phyloP scores from a whole-genome alignment of 2,329 filamentous ascomycete genomes.

The Xylaria sp. region DNA sequence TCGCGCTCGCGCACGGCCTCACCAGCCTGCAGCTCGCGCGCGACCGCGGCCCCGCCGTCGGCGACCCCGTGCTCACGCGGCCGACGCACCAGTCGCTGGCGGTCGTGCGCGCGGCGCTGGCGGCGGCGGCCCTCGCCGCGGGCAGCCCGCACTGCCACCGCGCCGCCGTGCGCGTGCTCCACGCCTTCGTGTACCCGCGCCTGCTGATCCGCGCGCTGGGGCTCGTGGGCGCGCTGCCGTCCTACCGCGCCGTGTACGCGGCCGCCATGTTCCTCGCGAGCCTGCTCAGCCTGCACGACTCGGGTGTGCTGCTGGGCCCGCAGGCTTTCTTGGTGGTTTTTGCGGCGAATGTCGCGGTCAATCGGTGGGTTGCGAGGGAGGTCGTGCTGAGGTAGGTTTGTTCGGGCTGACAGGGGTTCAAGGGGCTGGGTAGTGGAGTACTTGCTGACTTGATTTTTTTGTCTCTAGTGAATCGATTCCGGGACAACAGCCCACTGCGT shows the following conservation, averaged over 20 bases:
- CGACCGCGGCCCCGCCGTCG: slow-evolving; percentile 10
- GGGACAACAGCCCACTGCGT: background rate
- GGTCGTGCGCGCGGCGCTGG: background rate
- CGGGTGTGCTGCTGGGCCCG: slow-evolving; percentile 4
- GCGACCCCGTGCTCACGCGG: slow-evolving; percentile 9
- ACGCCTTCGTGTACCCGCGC: slow-evolving; percentile 13
- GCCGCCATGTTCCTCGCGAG: slow-evolving; percentile 12
- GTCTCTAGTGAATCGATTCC: background rate
- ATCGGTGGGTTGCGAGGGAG: slow-evolving; percentile 10
- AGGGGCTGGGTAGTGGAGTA: too few relatives aligned
- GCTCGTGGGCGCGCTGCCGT: background rate
- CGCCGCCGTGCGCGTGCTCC: slow-evolving; percentile 9
- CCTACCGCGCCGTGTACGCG: slow-evolving; percentile 12
- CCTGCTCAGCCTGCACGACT: slow-evolving; percentile 12
- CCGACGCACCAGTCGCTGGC: slow-evolving; percentile 12
- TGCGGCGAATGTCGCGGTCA: slow-evolving; percentile 2
- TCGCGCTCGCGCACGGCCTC: slow-evolving; percentile 3
- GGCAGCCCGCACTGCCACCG: slow-evolving; percentile 3
- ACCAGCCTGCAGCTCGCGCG: slow-evolving; percentile 5
- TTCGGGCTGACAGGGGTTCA: too few relatives aligned
- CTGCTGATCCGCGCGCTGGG: slow-evolving; percentile 7
- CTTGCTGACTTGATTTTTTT: background rate
- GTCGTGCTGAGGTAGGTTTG: background rate
- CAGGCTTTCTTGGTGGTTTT: slow-evolving; percentile 5
- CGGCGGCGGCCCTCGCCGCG: background rate